phyloP scores from a whole-genome alignment of 441 rosid species.

The Croton laevigatus region DNA sequence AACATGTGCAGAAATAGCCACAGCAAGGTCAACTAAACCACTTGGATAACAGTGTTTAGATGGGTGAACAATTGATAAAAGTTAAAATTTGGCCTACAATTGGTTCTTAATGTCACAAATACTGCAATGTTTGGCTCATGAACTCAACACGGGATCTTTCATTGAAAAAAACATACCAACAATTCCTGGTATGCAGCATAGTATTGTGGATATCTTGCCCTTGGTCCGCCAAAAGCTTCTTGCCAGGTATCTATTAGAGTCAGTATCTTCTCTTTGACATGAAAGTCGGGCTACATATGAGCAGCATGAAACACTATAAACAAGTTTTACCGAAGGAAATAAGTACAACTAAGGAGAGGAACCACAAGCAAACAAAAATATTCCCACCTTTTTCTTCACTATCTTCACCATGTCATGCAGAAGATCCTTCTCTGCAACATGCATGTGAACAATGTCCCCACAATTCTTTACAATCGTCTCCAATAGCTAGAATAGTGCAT shows the following conservation, averaged over 20 bases:
- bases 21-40: conserved; percentile 10
- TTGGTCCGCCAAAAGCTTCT: conserved; percentile 95
- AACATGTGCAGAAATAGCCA: conserved; percentile 1
- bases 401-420: conserved; percentile 94
- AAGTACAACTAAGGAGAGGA: not conserved
- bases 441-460: conserved; percentile 98
- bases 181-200: conserved; percentile 94
- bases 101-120: conserved; percentile 9
- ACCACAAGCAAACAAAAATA: conserved; percentile 20
- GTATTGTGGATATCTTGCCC: conserved; percentile 97
- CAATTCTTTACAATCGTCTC: conserved; percentile 97
- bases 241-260: conserved; percentile 92
- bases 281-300: conserved; percentile 70
- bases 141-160: conserved; percentile 4
- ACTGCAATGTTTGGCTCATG: conserved; percentile 7
- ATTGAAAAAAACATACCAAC: conserved; percentile 55
- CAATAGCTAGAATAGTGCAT: conserved; percentile 54
- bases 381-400: conserved; percentile 84
- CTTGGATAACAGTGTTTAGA: not conserved
- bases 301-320: conserved; percentile 28
- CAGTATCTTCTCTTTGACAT: conserved; percentile 92
- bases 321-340: conserved; percentile 22
- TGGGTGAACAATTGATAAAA: conserved; percentile 1
- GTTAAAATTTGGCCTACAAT: not conserved
- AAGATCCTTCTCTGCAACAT: conserved; percentile 90